Evolutionary conservation across 805 yeast species (phyloP).

Genomic region (Kluyveromyces nonfermentans): DNA sequence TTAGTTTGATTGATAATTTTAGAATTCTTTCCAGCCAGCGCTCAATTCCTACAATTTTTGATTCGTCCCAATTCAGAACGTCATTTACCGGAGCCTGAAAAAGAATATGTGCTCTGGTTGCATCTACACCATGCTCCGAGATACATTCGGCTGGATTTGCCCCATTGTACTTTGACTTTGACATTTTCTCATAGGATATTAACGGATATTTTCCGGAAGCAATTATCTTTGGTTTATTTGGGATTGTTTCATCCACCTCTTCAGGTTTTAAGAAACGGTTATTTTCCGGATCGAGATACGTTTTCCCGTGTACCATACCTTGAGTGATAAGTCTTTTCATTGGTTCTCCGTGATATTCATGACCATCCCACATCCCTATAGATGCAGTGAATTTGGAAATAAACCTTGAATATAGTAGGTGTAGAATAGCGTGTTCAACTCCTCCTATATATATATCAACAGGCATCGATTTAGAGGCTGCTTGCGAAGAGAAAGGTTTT

Average conservation of each 20-base stretch:
- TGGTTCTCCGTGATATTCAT: conserved; percentile 61
- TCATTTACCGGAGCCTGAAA: conserved; percentile 88
- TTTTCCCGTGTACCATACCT: conserved; percentile 97
- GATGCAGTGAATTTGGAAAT: conserved; percentile 67
- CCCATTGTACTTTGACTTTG: conserved; percentile 91
- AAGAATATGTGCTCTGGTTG: conserved; percentile 84
- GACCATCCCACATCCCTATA: conserved; percentile 61
- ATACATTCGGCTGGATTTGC: conserved; percentile 82
- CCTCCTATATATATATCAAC: conserved; percentile 93
- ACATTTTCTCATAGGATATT: conserved; percentile 82
- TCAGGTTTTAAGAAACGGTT: conserved; percentile 73
- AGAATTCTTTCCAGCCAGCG: conserved; percentile 71
- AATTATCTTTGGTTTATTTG: conserved; percentile 36
- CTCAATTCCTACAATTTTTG: conserved; percentile 75
- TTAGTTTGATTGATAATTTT: conserved; percentile 7
- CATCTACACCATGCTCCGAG: conserved; percentile 76
- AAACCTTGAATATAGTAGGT: conserved; percentile 78
- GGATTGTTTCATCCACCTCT: conserved; percentile 45
- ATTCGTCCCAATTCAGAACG: conserved; percentile 81
- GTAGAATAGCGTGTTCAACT: conserved; percentile 92
- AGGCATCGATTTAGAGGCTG: conserved; percentile 53
- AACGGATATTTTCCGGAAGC: conserved; percentile 43
- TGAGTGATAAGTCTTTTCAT: conserved; percentile 74
- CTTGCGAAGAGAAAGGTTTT: conserved; percentile 43
- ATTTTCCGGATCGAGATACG: conserved; percentile 59